Evolutionary conservation across 2,329 filamentous ascomycete species (phyloP).

Genomic region (Trichophyton benhamiae): DNA sequence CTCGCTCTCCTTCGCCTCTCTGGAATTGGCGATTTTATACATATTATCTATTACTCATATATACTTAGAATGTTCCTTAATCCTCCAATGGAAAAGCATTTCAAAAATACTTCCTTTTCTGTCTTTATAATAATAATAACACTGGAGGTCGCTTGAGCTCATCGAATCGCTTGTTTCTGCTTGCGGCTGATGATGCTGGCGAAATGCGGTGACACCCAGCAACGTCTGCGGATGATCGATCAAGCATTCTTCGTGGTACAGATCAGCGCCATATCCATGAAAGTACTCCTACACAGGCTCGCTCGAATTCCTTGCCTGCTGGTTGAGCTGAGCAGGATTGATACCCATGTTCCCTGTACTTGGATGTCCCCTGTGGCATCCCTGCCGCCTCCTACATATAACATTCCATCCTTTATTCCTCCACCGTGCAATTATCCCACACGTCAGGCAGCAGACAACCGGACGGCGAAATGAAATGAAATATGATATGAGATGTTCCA

Average conservation of each 20-base stretch:
- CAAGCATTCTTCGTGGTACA: neutral
- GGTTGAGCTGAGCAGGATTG: neutral
- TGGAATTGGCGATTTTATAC: neutral
- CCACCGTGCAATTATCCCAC: neutral
- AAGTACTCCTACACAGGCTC: neutral
- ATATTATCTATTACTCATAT: neutral
- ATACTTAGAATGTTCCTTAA: constrained; percentile 1
- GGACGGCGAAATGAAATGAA: neutral
- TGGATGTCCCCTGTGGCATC: neutral
- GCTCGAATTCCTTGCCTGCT: no score
- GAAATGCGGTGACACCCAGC: neutral
- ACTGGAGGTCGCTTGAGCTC: neutral
- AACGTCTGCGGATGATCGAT: neutral
- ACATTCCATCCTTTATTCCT: neutral
- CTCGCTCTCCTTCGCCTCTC: neutral
- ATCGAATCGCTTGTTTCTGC: neutral
- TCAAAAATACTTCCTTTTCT: neutral
- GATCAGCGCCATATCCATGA: neutral
- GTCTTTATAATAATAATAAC: no score
- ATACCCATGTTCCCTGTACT: neutral
- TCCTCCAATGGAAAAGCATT: constrained; percentile 3
- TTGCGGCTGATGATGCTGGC: neutral
- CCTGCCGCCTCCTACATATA: no score
- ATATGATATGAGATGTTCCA: neutral
- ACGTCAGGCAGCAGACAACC: neutral